Evolutionary conservation across 768 basidiomycete genomes (phyloP).

Genomic region (Polyporus arcularius): DNA sequence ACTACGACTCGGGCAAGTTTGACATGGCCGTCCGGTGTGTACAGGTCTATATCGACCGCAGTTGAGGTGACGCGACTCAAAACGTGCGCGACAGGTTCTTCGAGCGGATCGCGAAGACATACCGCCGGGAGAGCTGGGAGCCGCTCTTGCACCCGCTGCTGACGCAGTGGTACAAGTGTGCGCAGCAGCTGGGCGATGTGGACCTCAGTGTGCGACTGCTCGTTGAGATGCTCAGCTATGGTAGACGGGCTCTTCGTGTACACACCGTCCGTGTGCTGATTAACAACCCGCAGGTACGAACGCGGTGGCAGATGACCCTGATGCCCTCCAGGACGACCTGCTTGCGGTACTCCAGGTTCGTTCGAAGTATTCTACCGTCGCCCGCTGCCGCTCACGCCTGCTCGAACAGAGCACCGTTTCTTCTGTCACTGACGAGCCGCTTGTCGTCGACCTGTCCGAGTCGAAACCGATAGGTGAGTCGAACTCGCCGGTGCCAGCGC

Average conservation of each 20-base stretch:
- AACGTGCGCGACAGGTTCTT: constrained; percentile 64
- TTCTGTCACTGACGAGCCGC: constrained; percentile 49
- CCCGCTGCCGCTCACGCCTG: neutral
- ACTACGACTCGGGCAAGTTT: constrained; percentile 76
- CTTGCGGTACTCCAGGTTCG: constrained; percentile 69
- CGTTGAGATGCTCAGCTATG: constrained; percentile 81
- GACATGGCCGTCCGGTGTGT: constrained; percentile 85
- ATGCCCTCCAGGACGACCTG: constrained; percentile 66
- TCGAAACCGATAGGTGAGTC: constrained; percentile 62
- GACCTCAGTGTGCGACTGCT: constrained; percentile 76
- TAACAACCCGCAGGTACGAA: constrained; percentile 32
- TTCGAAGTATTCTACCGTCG: constrained; percentile 3
- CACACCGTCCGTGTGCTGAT: neutral
- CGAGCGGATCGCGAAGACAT: constrained; percentile 88
- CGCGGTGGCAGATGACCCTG: constrained; percentile 46
- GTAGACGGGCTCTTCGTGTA: constrained; percentile 39
- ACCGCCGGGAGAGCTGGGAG: constrained; percentile 83
- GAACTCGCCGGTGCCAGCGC: neutral
- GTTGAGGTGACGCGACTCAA: no score
- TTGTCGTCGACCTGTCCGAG: constrained; percentile 66
- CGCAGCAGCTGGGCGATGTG: constrained; percentile 74
- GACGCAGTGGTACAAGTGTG: constrained; percentile 80
- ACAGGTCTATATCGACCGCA: no score
- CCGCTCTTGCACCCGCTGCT: constrained; percentile 74
- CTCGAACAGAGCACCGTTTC: constrained; percentile 68